Conservation (phyloP, 108 stramenopile genomes). For the Stephanodiscus triporus region DNA sequence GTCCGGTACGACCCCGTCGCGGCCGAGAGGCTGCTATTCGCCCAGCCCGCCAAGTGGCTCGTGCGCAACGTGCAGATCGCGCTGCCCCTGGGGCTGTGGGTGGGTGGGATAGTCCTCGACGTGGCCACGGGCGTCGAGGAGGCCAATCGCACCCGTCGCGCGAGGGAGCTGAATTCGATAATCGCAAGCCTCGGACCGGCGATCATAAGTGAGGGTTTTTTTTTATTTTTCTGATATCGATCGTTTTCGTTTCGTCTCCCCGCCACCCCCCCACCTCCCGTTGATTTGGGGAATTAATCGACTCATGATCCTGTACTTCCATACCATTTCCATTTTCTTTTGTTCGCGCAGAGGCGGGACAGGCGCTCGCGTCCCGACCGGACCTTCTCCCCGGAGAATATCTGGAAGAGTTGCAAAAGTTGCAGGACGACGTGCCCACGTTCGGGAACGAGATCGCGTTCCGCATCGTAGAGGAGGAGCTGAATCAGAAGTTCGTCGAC, state of each 20-base stretch:
- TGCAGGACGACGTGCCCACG: conserved; percentile 94
- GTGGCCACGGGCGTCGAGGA: conserved; percentile 55
- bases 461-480: conserved; percentile 80
- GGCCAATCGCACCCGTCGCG: conserved; percentile 57
- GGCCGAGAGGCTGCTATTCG: conserved; percentile 79
- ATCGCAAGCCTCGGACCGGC: conserved; percentile 90
- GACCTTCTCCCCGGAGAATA: conserved; percentile 94
- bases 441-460: conserved; percentile 89
- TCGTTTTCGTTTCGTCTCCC: background rate
- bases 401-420: conserved; percentile 92
- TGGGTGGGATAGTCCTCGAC: conserved; percentile 74
- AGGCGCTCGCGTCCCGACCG: conserved; percentile 90
- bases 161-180: conserved; percentile 79
- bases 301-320: background rate
- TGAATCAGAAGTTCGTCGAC: conserved; percentile 73
- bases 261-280: no score
- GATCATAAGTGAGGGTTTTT: conserved; percentile 73
- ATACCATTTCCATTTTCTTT: background rate
- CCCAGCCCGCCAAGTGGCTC: conserved; percentile 91
- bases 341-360: conserved; percentile 19
- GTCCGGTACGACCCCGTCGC: conserved; percentile 86
- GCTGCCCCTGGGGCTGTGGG: conserved; percentile 88
- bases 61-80: conserved; percentile 94
- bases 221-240: background rate
- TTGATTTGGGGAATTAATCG: no score